A percentile compares a stretch with the other conserved stretches of the same genome.
These are phyloP conservation scores for Sporobolomyces pararoseus DNA, from an alignment of 768 basidiomycete genomes.

Conservation along the genomic window DNA sequence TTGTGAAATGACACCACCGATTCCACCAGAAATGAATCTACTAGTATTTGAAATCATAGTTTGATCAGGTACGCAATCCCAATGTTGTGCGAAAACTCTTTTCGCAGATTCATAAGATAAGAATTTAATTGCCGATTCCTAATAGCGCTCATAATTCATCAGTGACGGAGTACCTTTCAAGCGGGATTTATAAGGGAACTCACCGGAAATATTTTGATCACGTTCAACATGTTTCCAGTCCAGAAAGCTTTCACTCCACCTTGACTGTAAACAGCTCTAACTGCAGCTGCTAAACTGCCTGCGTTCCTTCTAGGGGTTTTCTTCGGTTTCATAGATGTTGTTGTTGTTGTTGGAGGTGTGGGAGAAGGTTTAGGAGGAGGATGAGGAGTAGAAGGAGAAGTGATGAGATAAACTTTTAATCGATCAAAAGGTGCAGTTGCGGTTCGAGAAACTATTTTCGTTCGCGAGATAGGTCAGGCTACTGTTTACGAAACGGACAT, in stretches of 20 bases:
- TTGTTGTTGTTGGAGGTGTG: conserved; percentile 49
- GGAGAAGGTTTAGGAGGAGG: conserved; percentile 2
- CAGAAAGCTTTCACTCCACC: conserved; percentile 87
- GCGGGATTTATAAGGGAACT: too few relatives aligned
- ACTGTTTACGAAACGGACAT: conserved; percentile 12
- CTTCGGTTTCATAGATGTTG: conserved; percentile 54
- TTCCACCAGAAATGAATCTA: conserved; percentile 89
- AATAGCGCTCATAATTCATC: background rate
- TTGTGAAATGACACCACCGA: conserved; percentile 92
- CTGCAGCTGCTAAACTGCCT: conserved; percentile 64
- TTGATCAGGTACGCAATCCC: conserved; percentile 83
- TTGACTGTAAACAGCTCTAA: conserved; percentile 77
- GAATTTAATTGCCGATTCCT: conserved; percentile 97
- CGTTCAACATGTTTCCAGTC: conserved; percentile 88
- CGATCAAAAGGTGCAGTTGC: conserved; percentile 98
- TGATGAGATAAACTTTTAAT: conserved; percentile 92
- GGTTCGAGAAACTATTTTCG: conserved; percentile 91
- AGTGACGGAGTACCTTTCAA: too few relatives aligned
- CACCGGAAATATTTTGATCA: conserved; percentile 85
- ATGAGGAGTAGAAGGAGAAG: conserved; percentile 48
- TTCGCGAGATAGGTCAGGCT: too few relatives aligned
- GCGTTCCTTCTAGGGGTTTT: conserved; percentile 48
- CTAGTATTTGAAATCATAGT: conserved; percentile 84
- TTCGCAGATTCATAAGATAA: conserved; percentile 92
- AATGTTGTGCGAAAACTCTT: conserved; percentile 85